phyloP scores from a whole-genome alignment of 768 basidiomycete genomes.

The Rubroboletus pulcherrimus region DNA sequence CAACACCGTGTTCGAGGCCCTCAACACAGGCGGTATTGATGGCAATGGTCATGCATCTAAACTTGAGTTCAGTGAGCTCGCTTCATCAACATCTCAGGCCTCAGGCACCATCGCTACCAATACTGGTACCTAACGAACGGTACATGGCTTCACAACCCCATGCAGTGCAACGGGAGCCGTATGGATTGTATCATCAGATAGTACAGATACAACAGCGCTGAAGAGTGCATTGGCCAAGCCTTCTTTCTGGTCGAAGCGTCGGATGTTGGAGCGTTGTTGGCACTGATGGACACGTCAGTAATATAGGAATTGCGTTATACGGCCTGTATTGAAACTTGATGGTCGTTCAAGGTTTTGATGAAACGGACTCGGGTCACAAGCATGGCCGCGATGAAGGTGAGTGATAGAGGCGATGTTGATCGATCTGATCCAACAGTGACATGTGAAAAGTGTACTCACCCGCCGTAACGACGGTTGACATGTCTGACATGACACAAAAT shows the following conservation, averaged over 20 bases:
- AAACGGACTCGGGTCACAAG: too few species aligned
- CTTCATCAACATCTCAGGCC: too few species aligned
- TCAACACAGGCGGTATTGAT: slow-evolving; percentile 13
- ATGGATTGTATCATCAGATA: neutral
- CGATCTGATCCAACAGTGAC: too few species aligned
- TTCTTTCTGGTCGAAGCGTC: neutral
- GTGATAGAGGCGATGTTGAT: too few species aligned
- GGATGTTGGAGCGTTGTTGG: neutral
- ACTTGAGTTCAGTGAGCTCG: too few species aligned
- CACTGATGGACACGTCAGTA: too few species aligned
- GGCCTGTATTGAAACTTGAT: neutral
- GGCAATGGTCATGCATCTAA: neutral
- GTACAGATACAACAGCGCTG: neutral
- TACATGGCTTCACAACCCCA: neutral
- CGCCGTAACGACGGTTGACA: neutral
- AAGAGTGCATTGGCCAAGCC: neutral
- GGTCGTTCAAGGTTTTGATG: too few species aligned
- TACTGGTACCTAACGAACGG: too few species aligned
- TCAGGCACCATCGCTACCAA: too few species aligned
- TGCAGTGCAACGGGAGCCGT: neutral
- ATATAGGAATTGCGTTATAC: neutral
- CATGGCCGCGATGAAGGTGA: too few species aligned
- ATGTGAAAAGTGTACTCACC: neutral
- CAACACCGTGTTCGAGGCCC: slow-evolving; percentile 54
- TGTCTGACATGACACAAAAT: neutral